Evolutionary conservation across 2,329 filamentous ascomycete genomes (phyloP).

Genomic region (Mycogone perniciosa): DNA sequence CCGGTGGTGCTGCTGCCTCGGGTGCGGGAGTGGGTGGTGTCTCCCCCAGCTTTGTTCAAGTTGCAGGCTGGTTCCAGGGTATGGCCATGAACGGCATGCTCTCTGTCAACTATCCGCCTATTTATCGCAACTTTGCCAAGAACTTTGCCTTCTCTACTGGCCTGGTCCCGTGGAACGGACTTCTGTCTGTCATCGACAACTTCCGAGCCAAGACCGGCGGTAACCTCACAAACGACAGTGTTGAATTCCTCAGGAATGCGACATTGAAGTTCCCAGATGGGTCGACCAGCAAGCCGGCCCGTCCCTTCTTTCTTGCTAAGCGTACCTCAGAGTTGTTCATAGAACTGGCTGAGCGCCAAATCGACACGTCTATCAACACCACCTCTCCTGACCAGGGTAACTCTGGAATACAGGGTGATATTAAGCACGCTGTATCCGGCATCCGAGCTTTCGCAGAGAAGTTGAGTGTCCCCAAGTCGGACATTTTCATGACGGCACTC

Average conservation of each 20-base stretch:
- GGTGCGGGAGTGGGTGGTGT: conserved; percentile 55
- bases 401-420: conserved; percentile 16
- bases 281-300: conserved; percentile 38
- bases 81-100: conserved; percentile 97
- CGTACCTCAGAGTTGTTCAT: conserved; percentile 44
- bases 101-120: conserved; percentile 76
- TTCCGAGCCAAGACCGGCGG: conserved; percentile 79
- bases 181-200: conserved; percentile 77
- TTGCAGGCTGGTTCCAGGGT: conserved; percentile 85
- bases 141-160: conserved; percentile 93
- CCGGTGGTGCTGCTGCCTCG: conserved; percentile 45
- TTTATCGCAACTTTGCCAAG: conserved; percentile 84
- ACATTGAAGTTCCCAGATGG: conserved; percentile 66
- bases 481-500: conserved; percentile 94
- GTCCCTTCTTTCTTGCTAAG: conserved; percentile 42
- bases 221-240: conserved; percentile 74
- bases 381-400: conserved; percentile 24
- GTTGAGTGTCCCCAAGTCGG: conserved; percentile 76
- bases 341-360: conserved; percentile 47
- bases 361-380: conserved; percentile 40
- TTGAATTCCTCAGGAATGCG: conserved; percentile 65
- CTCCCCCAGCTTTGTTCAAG: conserved; percentile 79
- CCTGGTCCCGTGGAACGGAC: conserved; percentile 70
- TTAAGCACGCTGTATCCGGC: conserved; percentile 54
- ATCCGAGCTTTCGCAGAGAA: conserved; percentile 80